Evolutionary conservation across 2,329 filamentous ascomycete species (phyloP), one percentile per base, ranked within the genome.

Genomic region (Aspergillus hortae): DNA sequence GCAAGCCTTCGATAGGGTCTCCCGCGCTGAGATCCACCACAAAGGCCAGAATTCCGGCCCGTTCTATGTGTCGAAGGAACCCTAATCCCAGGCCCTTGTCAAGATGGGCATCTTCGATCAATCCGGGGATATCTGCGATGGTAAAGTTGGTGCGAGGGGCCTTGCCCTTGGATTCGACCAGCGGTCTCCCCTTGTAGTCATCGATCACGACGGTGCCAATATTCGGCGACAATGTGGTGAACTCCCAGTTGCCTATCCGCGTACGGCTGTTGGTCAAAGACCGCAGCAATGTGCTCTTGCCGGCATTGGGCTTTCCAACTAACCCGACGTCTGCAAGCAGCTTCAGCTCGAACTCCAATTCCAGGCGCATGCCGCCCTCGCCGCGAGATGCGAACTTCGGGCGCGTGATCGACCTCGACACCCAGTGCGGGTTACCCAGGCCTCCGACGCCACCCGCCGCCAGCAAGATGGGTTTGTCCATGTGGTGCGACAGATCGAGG

Each of bases 121-220:
- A 77, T 1, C 94, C 94, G 1, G 94, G 94, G 52, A 99, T 97
- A 68, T 99, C 94, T 14, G 94, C 94, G 54, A 99, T 87, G 7
- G 90, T 95, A 71, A 97, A 96, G 52, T 88, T 85, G 1, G 88
- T 90, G 32, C 91, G 82, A 1, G 82, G 67, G 73, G 80, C 73
- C 69, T 77, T 68, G 69, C 77, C 61, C 66, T 76, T 62, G 57
- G 74, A 74, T 44, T 77, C 70, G 33, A 84, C 67, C 5, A 73
- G 56, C 1, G 91, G 90, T 0, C 89, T 84, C 2, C 92, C 90
- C 52, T 85, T 86, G 74, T 94, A 83, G 67, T 92, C 84, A 70
- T 99, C 94, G 10, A 99, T 81, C 12, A 97, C 87, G 6, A 99
- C 90, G 0, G 94, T 99, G 46, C 94, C 94, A 49, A 99, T 95